Conservation (phyloP, 768 basidiomycete species). For the Sutorius australiensis region DNA sequence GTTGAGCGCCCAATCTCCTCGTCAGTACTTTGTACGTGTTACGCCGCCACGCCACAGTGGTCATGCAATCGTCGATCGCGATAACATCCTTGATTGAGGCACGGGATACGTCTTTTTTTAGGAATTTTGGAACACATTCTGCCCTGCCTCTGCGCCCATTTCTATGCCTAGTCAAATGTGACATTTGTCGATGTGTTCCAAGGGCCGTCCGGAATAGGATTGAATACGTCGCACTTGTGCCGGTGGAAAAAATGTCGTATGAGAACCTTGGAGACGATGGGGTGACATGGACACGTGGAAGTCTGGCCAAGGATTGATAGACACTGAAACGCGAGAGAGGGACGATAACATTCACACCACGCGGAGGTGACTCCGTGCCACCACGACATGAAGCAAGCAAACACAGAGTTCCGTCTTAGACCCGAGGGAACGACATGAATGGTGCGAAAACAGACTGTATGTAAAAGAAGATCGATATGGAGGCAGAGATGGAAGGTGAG, state of each 20-base stretch:
- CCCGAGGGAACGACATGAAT: constrained; percentile 23
- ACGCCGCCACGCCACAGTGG: constrained; percentile 7
- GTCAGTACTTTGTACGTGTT: constrained; percentile 38
- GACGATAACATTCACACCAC: constrained; percentile 16
- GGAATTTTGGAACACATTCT: constrained; percentile 2
- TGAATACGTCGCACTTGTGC: constrained; percentile 8
- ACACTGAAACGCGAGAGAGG: constrained; percentile 22
- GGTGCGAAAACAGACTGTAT: constrained; percentile 23
- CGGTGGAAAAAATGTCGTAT: constrained; percentile 12
- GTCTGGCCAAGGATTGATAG: constrained; percentile 2
- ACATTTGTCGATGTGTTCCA: constrained; percentile 7
- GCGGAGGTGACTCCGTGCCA: constrained; percentile 17
- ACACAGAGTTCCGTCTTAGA: constrained; percentile 30
- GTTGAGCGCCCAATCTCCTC: constrained; percentile 59
- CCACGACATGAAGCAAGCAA: constrained; percentile 25
- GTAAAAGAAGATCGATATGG: constrained; percentile 30
- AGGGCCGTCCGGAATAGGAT: constrained; percentile 9
- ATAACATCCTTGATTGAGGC: constrained; percentile 26
- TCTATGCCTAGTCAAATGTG: neutral
- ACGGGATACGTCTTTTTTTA: constrained; percentile 8
- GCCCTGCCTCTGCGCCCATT: constrained; percentile 11
- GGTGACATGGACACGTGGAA: neutral
- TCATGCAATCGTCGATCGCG: constrained; percentile 29
- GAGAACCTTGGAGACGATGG: neutral
- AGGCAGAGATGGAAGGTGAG: constrained; percentile 21